These are phyloP conservation scores for Geotrichum carabidarum DNA, from an alignment of 1,139 yeast species.

Conservation along the genomic window DNA sequence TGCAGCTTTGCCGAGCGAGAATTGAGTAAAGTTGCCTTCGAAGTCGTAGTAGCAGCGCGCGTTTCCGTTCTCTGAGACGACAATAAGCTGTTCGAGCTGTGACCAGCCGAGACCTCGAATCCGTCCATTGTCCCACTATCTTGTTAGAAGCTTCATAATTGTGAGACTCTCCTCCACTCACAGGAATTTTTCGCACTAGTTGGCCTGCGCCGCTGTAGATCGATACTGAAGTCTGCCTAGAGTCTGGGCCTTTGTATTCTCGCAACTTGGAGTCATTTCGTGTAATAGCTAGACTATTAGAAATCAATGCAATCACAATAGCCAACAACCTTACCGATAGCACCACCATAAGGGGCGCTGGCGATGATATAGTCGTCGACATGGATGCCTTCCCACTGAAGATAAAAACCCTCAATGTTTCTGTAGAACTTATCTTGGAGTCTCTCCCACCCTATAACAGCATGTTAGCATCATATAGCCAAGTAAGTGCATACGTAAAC, in stretches of 20 bases:
- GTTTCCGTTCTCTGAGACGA: conserved; percentile 57
- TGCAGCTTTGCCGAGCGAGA: conserved; percentile 39
- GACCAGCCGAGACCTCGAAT: conserved; percentile 58
- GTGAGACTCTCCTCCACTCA: background rate
- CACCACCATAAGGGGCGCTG: conserved; percentile 45
- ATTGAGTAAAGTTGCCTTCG: conserved; percentile 60
- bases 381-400: conserved; percentile 35
- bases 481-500: background rate
- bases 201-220: conserved; percentile 53
- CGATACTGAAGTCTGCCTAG: conserved; percentile 37
- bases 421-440: conserved; percentile 36
- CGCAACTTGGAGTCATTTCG: conserved; percentile 28
- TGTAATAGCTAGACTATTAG: conserved; percentile 20
- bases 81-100: conserved; percentile 53
- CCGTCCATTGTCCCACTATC: conserved; percentile 45
- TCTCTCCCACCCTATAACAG: conserved; percentile 34
- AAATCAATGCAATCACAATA: conserved; percentile 15
- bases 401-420: conserved; percentile 35
- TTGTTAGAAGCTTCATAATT: too few relatives aligned
- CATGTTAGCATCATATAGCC: background rate
- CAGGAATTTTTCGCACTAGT: conserved; percentile 44
- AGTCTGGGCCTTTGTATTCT: conserved; percentile 29
- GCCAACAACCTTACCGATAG: conserved; percentile 39
- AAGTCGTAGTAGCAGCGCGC: conserved; percentile 65
- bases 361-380: conserved; percentile 37